Base-by-base conservation (phyloP, 2,329 filamentous ascomycete genomes). In the Gnomoniopsis smithogilvyi region DNA sequence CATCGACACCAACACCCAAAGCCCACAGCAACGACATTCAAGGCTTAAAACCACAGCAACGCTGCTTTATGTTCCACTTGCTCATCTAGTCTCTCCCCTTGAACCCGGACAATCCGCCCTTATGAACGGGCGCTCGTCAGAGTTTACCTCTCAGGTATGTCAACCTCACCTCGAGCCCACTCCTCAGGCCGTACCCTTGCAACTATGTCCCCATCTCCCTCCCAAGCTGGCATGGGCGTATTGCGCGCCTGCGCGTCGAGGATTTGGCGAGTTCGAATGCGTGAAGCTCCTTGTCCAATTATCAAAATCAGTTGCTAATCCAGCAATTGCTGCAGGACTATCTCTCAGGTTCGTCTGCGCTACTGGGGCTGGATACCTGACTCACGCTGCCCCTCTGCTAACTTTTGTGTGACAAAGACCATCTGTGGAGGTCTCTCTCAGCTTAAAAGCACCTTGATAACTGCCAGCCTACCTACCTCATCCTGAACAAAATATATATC, bases 141-240 rank as follows among this genome's bases (percentile, higher is more conserved):
- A 88, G 76, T 93, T 92, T 82, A 93, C 90, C 80, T 93, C 89
- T 78, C 90, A 93, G 86, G 89, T 91, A 88, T 64, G 81, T 75
- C 58, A 48, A 14, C 3, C 34, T 14, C 11, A 8, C 21, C 30
- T 46, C 51, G 50, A 47, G 45, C 24, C 46, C 41, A 52, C 36
- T 4, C 26, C 26, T 30, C 26, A 30, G 8, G 26, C 26, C 26
- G 26, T 30, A 30, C 26, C 26, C 8, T 30, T 30, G 14, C 6
- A 14, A 24, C 19, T 34, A 21, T n/a, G 17, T 51, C 45, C 45
- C 19, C 45, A 24, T 30, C 36, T 15, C n/a, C 43, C 34, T 17
- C 14, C n/a, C 45, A 24, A 50, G 47, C 41, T 52, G 33, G 34
- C 22, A 14, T 36, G 48, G 34, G 11, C 24, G 26, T 19, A 22